phyloP scores from a whole-genome alignment of 2,329 filamentous ascomycete species.

The Hypoxylon rubiginosum region DNA sequence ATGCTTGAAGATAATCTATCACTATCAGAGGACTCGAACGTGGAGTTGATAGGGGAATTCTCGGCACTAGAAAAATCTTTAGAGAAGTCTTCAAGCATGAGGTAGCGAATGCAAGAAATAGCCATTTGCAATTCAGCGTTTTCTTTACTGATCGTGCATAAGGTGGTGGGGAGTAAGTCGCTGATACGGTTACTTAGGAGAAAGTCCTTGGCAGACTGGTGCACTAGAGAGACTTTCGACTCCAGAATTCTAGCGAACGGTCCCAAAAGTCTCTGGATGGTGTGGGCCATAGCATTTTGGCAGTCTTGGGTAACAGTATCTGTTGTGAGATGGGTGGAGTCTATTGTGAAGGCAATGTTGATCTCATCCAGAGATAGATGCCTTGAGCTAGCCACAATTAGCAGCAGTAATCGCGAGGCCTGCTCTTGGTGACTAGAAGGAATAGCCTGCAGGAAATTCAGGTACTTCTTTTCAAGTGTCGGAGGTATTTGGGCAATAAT shows the following conservation, averaged over 20 bases:
- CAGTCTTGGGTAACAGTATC: slow-evolving; percentile 45
- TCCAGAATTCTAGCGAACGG: too few species aligned
- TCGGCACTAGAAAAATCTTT: slow-evolving; percentile 46
- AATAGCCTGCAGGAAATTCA: too few species aligned
- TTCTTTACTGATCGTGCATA: slow-evolving; percentile 17
- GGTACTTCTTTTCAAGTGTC: too few species aligned
- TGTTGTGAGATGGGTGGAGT: slow-evolving; percentile 43
- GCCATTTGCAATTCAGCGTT: slow-evolving; percentile 38
- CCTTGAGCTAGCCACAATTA: slow-evolving; percentile 36
- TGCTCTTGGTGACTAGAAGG: too few species aligned
- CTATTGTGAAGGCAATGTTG: slow-evolving; percentile 51
- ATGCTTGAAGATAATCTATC: too few species aligned
- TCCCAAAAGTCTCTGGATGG: slow-evolving; percentile 49
- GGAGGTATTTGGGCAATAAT: too few species aligned
- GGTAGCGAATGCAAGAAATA: slow-evolving; percentile 45
- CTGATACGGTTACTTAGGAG: too few species aligned
- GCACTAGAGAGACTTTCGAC: too few species aligned
- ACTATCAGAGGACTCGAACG: too few species aligned
- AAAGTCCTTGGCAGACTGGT: too few species aligned
- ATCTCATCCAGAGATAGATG: slow-evolving; percentile 53
- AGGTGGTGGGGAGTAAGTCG: too few species aligned
- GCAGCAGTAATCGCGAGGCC: too few species aligned
- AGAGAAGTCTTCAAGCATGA: slow-evolving; percentile 54
- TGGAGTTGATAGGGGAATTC: background rate
- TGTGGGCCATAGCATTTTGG: slow-evolving; percentile 49